Base-by-base conservation (phyloP, 1,284 basidiomycete species). In the Cronartium ribicola region DNA sequence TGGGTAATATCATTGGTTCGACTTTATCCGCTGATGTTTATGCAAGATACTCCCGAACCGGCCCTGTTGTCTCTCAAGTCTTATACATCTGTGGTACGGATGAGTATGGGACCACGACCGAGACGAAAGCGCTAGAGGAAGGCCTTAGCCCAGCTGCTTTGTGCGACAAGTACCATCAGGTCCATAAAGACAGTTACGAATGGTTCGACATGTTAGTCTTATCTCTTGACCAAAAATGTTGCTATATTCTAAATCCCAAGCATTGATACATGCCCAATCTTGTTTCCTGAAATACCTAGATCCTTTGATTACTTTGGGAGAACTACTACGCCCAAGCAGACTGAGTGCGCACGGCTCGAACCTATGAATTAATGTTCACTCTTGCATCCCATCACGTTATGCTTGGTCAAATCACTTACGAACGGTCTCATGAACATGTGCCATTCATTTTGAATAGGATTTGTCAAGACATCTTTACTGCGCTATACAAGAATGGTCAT, bases 91-190 rank as follows among this genome's bases (percentile, higher is more conserved):
- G 96, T 82, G 96, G 96, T 62, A 98, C 96, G 5, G 95, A 99
- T 81, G 95, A 99, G 83, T 99, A 99, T 79, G 95, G 95, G 43
- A 99, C 95, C 1, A 95, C 95, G 0, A 97, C 96, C 0, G 95
- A 98, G 85, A 98, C 94, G 1, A 91, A 96, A 83, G 96, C 95
- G 3, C 82, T 97, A 75, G 96, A 98, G 81, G 96, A 98, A 81
- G 89, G 90, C 0, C 84, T 98, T 37, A 88, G 91, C 6, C 93
- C 96, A 0, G 85, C 87, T 78, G 88, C 90, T 80, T 86, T 98
- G 3, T 96, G 93, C 81, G 92, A 96, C 83, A 96, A 97, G 84
- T 98, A 98, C 82, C 85, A 95, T 80, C 85, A 86, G 40, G 84
- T 97, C 13, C 95, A 98, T 79, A 89, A 88, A 73, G 90, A 92